Evolutionary conservation across 2,329 filamentous ascomycete species (phyloP).

Genomic region (Laburnicola sp.): DNA sequence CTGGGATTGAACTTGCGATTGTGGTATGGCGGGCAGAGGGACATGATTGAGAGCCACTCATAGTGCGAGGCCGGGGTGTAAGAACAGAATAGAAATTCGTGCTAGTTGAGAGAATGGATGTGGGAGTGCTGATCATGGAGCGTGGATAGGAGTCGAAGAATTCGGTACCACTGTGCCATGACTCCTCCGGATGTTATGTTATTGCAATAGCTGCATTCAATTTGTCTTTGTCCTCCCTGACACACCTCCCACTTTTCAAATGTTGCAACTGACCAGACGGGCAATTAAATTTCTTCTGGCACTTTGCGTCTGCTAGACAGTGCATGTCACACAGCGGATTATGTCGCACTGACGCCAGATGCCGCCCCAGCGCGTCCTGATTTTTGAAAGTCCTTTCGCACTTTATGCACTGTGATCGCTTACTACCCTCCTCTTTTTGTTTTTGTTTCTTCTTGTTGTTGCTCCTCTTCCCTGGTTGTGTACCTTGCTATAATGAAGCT

Average conservation of each 20-base stretch:
- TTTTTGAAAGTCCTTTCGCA: neutral
- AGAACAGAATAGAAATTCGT: neutral
- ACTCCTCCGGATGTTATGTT: neutral
- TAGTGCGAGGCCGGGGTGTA: neutral
- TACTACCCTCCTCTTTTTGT: no score
- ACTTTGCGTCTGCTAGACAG: neutral
- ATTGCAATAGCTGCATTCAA: neutral
- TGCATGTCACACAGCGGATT: neutral
- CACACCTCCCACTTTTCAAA: neutral
- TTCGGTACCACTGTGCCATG: neutral
- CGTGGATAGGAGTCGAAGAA: neutral
- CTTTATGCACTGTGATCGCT: neutral
- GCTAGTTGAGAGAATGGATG: neutral
- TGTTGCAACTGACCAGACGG: neutral
- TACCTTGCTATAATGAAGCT: neutral
- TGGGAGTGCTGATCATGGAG: neutral
- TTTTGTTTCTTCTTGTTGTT: neutral
- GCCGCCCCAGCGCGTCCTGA: neutral
- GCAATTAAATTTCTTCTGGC: neutral
- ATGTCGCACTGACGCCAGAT: neutral
- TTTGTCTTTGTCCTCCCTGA: neutral
- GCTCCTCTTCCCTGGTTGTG: neutral
- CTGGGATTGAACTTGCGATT: neutral
- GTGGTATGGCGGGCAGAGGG: neutral
- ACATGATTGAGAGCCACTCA: neutral